Conservation (phyloP, 2,329 filamentous ascomycete species). For the Curvularia verruculosa region DNA sequence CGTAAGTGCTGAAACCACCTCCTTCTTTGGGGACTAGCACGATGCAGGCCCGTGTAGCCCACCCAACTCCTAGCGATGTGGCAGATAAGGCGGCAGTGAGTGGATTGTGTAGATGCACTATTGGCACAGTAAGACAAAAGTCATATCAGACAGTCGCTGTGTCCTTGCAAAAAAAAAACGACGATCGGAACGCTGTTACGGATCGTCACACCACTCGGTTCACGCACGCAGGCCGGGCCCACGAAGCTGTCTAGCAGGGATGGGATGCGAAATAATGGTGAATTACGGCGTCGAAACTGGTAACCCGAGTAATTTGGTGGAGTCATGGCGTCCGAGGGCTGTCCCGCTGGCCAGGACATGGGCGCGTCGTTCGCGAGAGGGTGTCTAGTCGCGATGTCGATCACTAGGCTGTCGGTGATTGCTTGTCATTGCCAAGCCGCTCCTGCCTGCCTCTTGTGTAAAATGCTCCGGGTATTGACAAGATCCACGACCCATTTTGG, state of each 20-base stretch:
- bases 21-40: conserved; percentile 35
- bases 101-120: conserved; percentile 13
- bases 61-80: conserved; percentile 27
- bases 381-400: conserved; percentile 14
- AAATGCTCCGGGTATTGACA: conserved; percentile 10
- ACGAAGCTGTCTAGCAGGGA: background rate
- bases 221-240: no score
- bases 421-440: background rate
- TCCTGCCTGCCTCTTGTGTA: conserved; percentile 25
- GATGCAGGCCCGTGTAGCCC: conserved; percentile 39
- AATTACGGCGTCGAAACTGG: background rate
- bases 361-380: conserved; percentile 11
- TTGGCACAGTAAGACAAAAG: conserved; percentile 5
- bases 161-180: background rate
- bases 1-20: conserved; percentile 36
- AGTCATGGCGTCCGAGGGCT: conserved; percentile 9
- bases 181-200: background rate
- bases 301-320: background rate
- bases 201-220: background rate
- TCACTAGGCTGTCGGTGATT: conserved; percentile 8
- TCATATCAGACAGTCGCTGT: conserved; percentile 2
- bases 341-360: conserved; percentile 6
- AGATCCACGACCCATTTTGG: background rate
- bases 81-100: conserved; percentile 36
- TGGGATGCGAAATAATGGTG: background rate